Evolutionary conservation across 768 basidiomycete species (phyloP).

Genomic region (Termitomyces bulborhizus): DNA sequence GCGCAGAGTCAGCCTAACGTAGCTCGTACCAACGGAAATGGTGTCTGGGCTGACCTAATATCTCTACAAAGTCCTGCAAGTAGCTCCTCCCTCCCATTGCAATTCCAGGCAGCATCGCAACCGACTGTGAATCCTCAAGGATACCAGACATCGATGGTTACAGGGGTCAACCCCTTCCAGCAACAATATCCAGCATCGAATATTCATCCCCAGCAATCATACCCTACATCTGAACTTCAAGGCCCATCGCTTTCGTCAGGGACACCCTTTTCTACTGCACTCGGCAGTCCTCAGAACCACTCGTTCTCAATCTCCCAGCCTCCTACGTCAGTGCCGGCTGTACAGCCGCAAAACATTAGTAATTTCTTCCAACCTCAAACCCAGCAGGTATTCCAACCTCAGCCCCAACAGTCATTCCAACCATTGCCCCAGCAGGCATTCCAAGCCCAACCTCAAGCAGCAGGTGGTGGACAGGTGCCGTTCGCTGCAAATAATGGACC

Average conservation of each 20-base stretch:
- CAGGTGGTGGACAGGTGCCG: conserved; percentile 5
- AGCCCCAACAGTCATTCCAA: neutral
- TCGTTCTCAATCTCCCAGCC: conserved; percentile 17
- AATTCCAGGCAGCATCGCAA: conserved; percentile 25
- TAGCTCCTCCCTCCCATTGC: conserved; percentile 49
- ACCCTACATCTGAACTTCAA: conserved; percentile 5
- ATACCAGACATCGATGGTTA: conserved; percentile 17
- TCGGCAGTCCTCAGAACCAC: conserved; percentile 9
- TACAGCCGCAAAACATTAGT: conserved; percentile 9
- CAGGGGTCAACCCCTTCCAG: conserved; percentile 22
- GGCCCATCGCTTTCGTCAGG: conserved; percentile 1
- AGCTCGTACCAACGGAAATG: conserved; percentile 22
- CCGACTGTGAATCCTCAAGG: conserved; percentile 4
- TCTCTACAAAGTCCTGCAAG: conserved; percentile 37
- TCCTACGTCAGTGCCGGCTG: conserved; percentile 13
- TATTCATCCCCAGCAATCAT: conserved; percentile 21
- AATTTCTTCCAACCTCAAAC: conserved; percentile 7
- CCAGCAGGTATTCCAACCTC: no score
- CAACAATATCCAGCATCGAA: conserved; percentile 19
- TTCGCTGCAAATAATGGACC: conserved; percentile 10
- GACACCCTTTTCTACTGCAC: neutral
- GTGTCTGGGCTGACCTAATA: conserved; percentile 56
- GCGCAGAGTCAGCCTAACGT: conserved; percentile 17
- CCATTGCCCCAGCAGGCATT: conserved; percentile 20
- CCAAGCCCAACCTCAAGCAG: conserved; percentile 16